Evolutionary conservation across 768 basidiomycete species (phyloP), one percentile per base, ranked within the genome.

Genomic region (Tricholoma terreum): DNA sequence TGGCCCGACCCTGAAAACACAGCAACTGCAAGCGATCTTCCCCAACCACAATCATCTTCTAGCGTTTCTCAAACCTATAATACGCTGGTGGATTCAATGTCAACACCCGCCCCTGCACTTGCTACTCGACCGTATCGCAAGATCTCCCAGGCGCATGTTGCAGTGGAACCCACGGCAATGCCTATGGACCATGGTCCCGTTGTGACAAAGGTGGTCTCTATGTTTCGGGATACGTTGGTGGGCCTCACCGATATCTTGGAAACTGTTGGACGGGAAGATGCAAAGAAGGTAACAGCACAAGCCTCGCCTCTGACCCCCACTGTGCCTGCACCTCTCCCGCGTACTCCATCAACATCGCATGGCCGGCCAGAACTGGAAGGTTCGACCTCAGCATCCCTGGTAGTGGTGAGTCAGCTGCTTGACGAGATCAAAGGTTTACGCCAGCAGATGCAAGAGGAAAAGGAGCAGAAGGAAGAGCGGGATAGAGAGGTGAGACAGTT

Each of bases 191-290:
- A 34, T 3, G 35, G 38, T 21, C 38, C 52, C 4, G 61, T 65
- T 6, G 50, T 62, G 30, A 57, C 55, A 35, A 61, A 58, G 4
- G 61, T 67, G 55, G 58, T 56, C 50, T 61, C 61, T 1, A 61
- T 67, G 55, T 64, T 67, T 58, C 57, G 63, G 40, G 62, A 64
- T 43, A 65, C 57, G 22, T 31, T 58, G 52, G 33, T 31, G 15
- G 46, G 46, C 2, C 46, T 49, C 30, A 31, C 50, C 22, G 57
- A 52, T 35, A 40, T 67, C 46, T 58, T 62, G 6, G 63, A 67
- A 40, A 53, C 63, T 2, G 50, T 67, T 6, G 64, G 60, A 27
- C 54, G 58, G 4, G 64, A 43, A 12, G 43, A 19, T 21, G 22
- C 31, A 27, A 54, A 17, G 30, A 54, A 15, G 14, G 9, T 40